phyloP scores from a whole-genome alignment of 192 early-diverging fungal genomes.

The Mortierella alpina region DNA sequence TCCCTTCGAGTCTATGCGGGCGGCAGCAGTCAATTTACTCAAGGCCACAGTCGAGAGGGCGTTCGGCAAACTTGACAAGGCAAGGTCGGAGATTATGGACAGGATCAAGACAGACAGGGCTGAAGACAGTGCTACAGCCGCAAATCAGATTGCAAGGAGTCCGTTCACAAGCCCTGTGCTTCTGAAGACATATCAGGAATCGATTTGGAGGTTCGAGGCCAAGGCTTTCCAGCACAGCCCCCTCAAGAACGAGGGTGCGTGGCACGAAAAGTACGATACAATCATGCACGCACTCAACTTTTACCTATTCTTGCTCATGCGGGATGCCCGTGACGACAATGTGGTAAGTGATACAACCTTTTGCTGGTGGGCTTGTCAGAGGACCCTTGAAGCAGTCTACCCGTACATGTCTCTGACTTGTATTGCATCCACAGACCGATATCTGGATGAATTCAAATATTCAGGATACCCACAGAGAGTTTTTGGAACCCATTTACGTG shows the following conservation, averaged over 20 bases:
- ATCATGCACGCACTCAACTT: constrained; percentile 63
- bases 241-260: constrained; percentile 31
- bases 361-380: background rate
- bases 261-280: constrained; percentile 54
- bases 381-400: background rate
- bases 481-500: constrained; percentile 38
- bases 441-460: constrained; percentile 42
- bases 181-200: constrained; percentile 47
- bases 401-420: background rate
- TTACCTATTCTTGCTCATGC: constrained; percentile 60
- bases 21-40: constrained; percentile 58
- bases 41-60: constrained; percentile 55
- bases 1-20: constrained; percentile 60
- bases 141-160: constrained; percentile 10
- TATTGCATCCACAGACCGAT: constrained; percentile 33
- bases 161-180: constrained; percentile 56
- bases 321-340: constrained; percentile 55
- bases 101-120: constrained; percentile 5
- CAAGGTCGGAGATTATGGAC: constrained; percentile 13
- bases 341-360: constrained; percentile 27
- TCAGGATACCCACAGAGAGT: constrained; percentile 30
- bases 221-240: constrained; percentile 24
- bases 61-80: constrained; percentile 31
- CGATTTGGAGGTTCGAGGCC: constrained; percentile 47
- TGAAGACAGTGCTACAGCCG: background rate